These are phyloP conservation scores for Jaltomata sinuosa DNA, from an alignment of 257 asterid species.

Conservation along the genomic window DNA sequence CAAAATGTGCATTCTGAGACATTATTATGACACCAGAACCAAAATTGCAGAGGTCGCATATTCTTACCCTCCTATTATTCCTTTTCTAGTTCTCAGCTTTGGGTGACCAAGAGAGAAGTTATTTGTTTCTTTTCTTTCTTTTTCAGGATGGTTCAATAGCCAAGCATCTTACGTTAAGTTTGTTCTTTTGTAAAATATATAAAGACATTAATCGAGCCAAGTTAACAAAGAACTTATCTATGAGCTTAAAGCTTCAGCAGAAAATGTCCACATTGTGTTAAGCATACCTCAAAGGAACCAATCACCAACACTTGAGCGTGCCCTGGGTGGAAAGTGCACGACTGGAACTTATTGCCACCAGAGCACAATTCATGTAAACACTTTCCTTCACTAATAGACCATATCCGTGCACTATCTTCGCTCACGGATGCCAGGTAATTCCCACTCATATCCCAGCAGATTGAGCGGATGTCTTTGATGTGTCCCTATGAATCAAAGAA, in stretches of 20 bases:
- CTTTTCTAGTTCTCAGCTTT: background rate
- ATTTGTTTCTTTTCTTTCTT: background rate
- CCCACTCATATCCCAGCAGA: slow-evolving; percentile 37
- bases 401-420: slow-evolving; percentile 35
- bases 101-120: background rate
- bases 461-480: slow-evolving; percentile 20
- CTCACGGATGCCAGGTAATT: slow-evolving; percentile 32
- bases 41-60: background rate
- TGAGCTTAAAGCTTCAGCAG: background rate
- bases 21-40: background rate
- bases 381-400: slow-evolving; percentile 22
- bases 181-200: background rate
- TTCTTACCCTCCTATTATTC: background rate
- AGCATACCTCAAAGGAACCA: slow-evolving; percentile 20
- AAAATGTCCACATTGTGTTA: background rate
- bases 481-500: slow-evolving; percentile 27
- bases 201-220: background rate
- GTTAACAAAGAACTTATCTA: background rate
- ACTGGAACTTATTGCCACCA: slow-evolving; percentile 22
- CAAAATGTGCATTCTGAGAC: background rate
- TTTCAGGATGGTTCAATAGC: background rate
- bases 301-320: slow-evolving; percentile 24
- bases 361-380: slow-evolving; percentile 19
- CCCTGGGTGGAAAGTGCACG: slow-evolving; percentile 39
- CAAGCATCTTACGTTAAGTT: background rate